Evolutionary conservation across 768 basidiomycete species (phyloP), one percentile per base, ranked within the genome.

Genomic region (Naematelia aurantialba): DNA sequence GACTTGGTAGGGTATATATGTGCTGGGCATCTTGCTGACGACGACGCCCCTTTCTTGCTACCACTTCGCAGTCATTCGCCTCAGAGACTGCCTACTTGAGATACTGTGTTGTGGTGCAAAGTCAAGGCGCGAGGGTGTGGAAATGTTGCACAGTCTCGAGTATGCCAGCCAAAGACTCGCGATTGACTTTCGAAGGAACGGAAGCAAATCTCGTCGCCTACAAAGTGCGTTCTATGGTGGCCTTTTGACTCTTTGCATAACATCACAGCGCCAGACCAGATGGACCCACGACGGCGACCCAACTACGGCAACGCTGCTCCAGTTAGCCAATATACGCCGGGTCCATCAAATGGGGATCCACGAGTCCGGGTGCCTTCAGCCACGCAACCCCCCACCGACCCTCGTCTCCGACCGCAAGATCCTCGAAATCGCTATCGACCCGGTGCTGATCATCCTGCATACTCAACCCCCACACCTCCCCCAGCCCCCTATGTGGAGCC

Each of bases 1-100:
- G 44, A 70, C 62, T 42, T 69, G 66, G 45, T 68, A 62, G 30
- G 74, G 69, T 27, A 68, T 51, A 51, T 61, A 72, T 47, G 62
- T 54, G 54, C 44, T 59, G 21, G 63, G 58, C 70, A 72, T 72
- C 21, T 31, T 22, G 26, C 24, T 24, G 26, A 12, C 13, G 45
- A n/a, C 53, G 53, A 21, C 29, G n/a, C 19, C n/a, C 14, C 21
- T 44, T 54, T 52, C 13, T 39, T 39, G 34, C 34, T 39, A 39
- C 17, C 8, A 8, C 17, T 17, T 39, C 17, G 34, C 17, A 8
- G 8, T 8, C 34, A 39, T 39, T 39, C 8, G 17, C 34, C 34
- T 17, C 17, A 10, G 19, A 54, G 13, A n/a, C n/a, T n/a, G n/a
- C n/a, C n/a, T n/a, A n/a, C n/a, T n/a, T n/a, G n/a, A n/a, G n/a